Conservation (phyloP, 192 early-diverging fungal species). For the Mortierella hygrophila region DNA sequence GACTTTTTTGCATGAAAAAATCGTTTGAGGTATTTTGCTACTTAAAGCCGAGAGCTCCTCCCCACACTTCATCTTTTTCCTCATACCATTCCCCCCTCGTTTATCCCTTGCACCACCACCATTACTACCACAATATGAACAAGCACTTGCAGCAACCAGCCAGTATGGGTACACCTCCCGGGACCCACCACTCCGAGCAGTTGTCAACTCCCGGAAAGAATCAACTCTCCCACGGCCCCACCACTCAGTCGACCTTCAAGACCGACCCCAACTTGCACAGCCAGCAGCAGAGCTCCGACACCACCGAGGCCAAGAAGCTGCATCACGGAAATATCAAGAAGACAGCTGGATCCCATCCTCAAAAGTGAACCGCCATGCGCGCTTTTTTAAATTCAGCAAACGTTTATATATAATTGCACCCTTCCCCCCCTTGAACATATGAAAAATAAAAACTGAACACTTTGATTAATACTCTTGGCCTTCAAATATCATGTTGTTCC, state of each 20-base stretch:
- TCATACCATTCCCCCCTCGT: not conserved
- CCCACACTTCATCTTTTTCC: not conserved
- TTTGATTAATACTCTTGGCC: not conserved
- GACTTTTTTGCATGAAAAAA: not conserved
- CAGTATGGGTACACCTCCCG: slow-evolving; percentile 13
- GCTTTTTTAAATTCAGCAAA: not conserved
- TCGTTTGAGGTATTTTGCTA: not conserved
- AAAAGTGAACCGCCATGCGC: not conserved
- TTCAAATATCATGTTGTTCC: not conserved
- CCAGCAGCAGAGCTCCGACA: slow-evolving; percentile 18
- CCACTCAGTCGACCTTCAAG: slow-evolving; percentile 30
- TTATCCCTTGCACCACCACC: not conserved
- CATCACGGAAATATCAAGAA: slow-evolving; percentile 11
- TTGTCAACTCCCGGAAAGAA: not conserved
- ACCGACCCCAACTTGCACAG: slow-evolving; percentile 15
- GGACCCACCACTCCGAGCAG: not conserved
- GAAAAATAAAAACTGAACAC: slow-evolving; percentile 5
- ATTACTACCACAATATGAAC: slow-evolving; percentile 9
- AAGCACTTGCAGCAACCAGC: slow-evolving; percentile 24
- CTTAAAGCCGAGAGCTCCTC: not conserved
- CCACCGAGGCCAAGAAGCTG: slow-evolving; percentile 13
- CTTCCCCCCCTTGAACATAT: not conserved
- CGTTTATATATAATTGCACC: not conserved
- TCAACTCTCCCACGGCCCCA: slow-evolving; percentile 7
- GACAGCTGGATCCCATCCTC: slow-evolving; percentile 14